Conservation (phyloP, 345 rosid species). For the Clarkia xantiana region DNA sequence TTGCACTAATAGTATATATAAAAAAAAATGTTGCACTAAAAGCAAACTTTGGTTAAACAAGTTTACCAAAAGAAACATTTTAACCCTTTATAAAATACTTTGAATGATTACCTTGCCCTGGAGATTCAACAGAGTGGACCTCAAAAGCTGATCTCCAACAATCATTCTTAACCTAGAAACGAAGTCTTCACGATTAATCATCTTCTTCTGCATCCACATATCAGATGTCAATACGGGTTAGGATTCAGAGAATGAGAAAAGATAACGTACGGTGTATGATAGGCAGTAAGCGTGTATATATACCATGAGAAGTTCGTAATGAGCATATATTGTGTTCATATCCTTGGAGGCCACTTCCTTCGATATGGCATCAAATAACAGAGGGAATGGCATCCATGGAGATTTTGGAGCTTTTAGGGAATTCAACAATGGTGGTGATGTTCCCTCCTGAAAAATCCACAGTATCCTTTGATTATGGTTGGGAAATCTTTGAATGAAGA, state of each 20-base stretch:
- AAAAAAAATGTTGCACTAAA: no score
- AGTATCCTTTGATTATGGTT: no score
- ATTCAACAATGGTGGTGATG: slow-evolving; percentile 7
- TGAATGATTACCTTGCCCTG: slow-evolving; percentile 72
- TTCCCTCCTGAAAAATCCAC: background rate
- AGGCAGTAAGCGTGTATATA: no score
- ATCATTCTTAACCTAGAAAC: slow-evolving; percentile 46
- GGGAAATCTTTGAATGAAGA: no score
- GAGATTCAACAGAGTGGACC: slow-evolving; percentile 56
- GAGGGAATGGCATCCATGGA: slow-evolving; percentile 35
- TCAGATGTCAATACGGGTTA: no score
- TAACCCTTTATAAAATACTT: no score
- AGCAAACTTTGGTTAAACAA: no score
- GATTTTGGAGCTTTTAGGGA: slow-evolving; percentile 20
- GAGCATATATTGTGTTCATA: slow-evolving; percentile 16
- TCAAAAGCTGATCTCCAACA: slow-evolving; percentile 65
- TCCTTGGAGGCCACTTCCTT: slow-evolving; percentile 18
- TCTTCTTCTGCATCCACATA: slow-evolving; percentile 33
- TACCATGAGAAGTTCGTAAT: slow-evolving; percentile 28
- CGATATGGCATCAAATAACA: slow-evolving; percentile 29
- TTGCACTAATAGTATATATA: no score
- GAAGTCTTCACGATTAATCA: slow-evolving; percentile 51
- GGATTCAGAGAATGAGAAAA: background rate
- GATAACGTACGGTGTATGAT: background rate
- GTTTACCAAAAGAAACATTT: no score